Percentiles rank a stretch among this genome's conserved stretches.
Evolutionary conservation across 805 yeast species (phyloP).

Genomic region (Blastobotrys parvus): DNA sequence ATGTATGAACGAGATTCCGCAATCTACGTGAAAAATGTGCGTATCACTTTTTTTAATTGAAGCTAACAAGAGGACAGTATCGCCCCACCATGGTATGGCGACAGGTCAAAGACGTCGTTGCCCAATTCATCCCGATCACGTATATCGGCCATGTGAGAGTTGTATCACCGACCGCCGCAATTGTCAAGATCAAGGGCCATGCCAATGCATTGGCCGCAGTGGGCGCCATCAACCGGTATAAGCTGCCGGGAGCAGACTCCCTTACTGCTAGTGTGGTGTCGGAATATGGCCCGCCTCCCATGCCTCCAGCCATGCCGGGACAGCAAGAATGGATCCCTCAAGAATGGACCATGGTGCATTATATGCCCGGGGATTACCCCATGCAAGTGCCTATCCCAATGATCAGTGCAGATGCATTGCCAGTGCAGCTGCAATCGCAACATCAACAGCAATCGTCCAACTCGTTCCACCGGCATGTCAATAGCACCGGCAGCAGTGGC

Average conservation of each 20-base stretch:
- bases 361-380: background rate
- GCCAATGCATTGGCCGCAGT: slow-evolving; percentile 7
- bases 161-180: slow-evolving; percentile 11
- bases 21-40: background rate
- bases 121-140: slow-evolving; percentile 7
- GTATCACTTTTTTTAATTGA: background rate
- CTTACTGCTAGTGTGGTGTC: slow-evolving; percentile 2
- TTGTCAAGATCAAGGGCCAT: slow-evolving; percentile 12
- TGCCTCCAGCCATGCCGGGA: slow-evolving; percentile 2
- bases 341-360: background rate
- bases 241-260: background rate
- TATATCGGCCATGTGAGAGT: slow-evolving; percentile 13
- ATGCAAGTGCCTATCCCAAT: background rate
- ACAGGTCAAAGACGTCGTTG: slow-evolving; percentile 11
- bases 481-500: background rate
- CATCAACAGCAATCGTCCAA: background rate
- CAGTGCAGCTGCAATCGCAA: background rate
- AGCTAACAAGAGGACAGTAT: background rate
- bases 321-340: background rate
- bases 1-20: slow-evolving; percentile 1
- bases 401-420: background rate
- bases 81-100: slow-evolving; percentile 27
- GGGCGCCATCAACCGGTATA: background rate
- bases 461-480: background rate
- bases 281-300: slow-evolving; percentile 2